Conservation (phyloP, 2,329 filamentous ascomycete genomes). For the Exophiala oligosperma region DNA sequence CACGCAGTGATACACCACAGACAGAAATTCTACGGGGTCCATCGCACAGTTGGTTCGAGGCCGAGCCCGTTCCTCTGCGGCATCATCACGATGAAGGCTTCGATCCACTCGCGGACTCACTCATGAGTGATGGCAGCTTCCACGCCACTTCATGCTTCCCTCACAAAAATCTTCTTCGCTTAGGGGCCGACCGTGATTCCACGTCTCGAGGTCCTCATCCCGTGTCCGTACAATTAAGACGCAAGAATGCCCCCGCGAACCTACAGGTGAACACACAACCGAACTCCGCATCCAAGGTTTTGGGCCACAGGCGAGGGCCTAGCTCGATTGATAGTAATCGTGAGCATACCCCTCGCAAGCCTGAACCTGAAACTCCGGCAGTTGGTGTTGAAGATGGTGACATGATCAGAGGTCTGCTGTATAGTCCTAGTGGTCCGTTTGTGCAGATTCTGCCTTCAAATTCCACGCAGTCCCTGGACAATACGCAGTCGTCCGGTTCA, state of each 20-base stretch:
- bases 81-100: slow-evolving; percentile 25
- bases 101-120: slow-evolving; percentile 34
- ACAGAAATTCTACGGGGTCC: slow-evolving; percentile 14
- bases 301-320: slow-evolving; percentile 76
- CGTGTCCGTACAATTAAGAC: slow-evolving; percentile 40
- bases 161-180: slow-evolving; percentile 40
- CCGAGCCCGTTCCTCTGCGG: slow-evolving; percentile 45
- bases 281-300: slow-evolving; percentile 51
- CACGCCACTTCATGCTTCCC: slow-evolving; percentile 62
- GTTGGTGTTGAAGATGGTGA: slow-evolving; percentile 59
- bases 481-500: slow-evolving; percentile 21
- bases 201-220: slow-evolving; percentile 42
- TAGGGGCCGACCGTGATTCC: slow-evolving; percentile 27
- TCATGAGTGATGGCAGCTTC: slow-evolving; percentile 52
- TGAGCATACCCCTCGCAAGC: slow-evolving; percentile 76
- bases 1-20: slow-evolving; percentile 7
- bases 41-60: slow-evolving; percentile 22
- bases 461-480: slow-evolving; percentile 48
- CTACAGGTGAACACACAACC: slow-evolving; percentile 31
- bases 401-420: slow-evolving; percentile 80
- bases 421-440: slow-evolving; percentile 79
- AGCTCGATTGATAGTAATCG: slow-evolving; percentile 57
- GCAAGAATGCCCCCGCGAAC: slow-evolving; percentile 29
- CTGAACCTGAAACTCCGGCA: slow-evolving; percentile 13
- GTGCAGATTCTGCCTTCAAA: slow-evolving; percentile 62